Conservation (phyloP, 257 asterid species). For the Ajuga chamaepitys region DNA sequence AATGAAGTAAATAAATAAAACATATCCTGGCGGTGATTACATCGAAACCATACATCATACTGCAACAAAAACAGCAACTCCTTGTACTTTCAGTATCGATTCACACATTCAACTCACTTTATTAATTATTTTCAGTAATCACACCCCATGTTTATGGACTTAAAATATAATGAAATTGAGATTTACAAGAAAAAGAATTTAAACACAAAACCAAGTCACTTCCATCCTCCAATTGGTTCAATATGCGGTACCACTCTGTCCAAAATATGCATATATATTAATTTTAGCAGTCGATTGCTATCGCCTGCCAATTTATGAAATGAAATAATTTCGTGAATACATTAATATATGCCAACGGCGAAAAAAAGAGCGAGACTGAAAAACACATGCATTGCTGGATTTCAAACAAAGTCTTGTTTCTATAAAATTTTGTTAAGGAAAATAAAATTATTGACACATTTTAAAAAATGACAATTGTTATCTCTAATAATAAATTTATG, state of each 20-base stretch:
- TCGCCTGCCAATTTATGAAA: too few relatives aligned
- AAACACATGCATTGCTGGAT: too few relatives aligned
- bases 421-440: too few relatives aligned
- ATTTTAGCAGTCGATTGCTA: too few relatives aligned
- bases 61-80: constrained; percentile 2
- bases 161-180: background rate
- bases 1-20: background rate
- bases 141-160: constrained; percentile 24
- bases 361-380: too few relatives aligned
- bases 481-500: too few relatives aligned
- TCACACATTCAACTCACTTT: constrained; percentile 31
- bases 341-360: too few relatives aligned
- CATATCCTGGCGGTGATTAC: background rate
- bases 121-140: constrained; percentile 17
- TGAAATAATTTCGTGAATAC: too few relatives aligned
- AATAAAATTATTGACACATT: too few relatives aligned
- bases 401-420: too few relatives aligned
- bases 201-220: constrained; percentile 23
- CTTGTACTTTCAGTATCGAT: constrained; percentile 35
- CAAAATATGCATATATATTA: too few relatives aligned
- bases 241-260: background rate
- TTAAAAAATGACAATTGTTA: too few relatives aligned
- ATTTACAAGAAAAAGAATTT: background rate
- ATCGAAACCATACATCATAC: background rate
- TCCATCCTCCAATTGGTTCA: background rate